phyloP scores from a whole-genome alignment of 306 rosid species.

The Herpetospermum pedunculosum region DNA sequence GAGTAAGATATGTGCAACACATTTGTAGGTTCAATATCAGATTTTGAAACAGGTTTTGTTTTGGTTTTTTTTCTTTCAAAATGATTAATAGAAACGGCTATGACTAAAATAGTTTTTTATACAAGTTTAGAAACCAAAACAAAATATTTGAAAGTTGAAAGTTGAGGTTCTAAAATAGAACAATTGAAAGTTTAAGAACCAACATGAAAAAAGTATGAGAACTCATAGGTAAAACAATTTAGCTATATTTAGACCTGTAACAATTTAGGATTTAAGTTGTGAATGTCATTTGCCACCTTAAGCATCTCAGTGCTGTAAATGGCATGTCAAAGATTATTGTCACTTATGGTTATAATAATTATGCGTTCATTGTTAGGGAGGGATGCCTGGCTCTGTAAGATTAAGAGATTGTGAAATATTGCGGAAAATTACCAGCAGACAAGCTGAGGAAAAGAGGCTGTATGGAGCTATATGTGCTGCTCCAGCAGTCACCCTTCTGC shows the following conservation, averaged over 20 bases:
- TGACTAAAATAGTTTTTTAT: neutral
- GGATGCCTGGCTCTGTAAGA: conserved; percentile 94
- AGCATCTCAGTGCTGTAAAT: neutral
- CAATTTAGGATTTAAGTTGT: neutral
- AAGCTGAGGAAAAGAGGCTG: conserved; percentile 72
- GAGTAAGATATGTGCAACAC: neutral
- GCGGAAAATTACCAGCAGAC: conserved; percentile 54
- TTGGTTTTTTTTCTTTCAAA: neutral
- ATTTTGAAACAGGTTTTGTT: neutral
- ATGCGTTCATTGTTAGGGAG: conserved; percentile 43
- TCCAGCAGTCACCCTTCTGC: conserved; percentile 87
- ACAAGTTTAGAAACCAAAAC: neutral
- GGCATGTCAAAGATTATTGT: neutral
- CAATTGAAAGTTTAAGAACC: neutral
- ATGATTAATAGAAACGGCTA: neutral
- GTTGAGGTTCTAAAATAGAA: neutral
- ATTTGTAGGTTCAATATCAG: neutral
- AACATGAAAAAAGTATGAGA: neutral
- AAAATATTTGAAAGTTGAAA: neutral
- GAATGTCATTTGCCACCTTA: neutral
- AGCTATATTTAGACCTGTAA: neutral
- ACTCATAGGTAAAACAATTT: neutral
- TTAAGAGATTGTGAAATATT: conserved; percentile 68
- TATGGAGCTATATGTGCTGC: conserved; percentile 96
- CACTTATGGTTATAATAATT: neutral